A percentile compares a stretch with the other conserved stretches of the same genome.
Evolutionary conservation across 129 eudicot genomes (phyloP).

Genomic region (Saposhnikovia divaricata): DNA sequence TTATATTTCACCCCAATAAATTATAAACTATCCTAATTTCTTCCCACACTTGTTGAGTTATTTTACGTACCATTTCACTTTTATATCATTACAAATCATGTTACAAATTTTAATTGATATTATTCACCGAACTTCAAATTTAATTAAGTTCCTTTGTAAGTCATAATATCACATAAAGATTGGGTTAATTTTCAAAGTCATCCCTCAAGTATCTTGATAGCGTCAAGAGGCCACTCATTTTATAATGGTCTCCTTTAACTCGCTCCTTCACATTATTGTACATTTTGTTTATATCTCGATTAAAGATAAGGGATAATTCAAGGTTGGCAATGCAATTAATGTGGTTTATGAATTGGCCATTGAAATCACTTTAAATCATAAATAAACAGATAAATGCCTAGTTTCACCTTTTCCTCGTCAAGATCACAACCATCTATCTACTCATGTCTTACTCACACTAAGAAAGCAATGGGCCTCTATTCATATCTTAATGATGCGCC

Average conservation of each 20-base stretch:
- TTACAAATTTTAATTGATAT: background rate
- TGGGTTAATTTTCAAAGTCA: background rate
- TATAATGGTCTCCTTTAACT: background rate
- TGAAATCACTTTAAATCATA: background rate
- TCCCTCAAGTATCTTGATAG: background rate
- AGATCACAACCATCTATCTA: background rate
- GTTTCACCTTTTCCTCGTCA: background rate
- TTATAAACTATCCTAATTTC: background rate
- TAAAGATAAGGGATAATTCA: background rate
- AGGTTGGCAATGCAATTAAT: background rate
- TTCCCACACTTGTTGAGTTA: background rate
- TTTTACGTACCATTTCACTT: background rate
- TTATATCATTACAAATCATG: background rate
- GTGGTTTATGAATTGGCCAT: background rate
- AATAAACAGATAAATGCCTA: background rate
- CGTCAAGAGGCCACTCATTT: background rate
- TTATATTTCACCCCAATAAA: background rate
- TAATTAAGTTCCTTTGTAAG: background rate
- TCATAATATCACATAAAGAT: background rate
- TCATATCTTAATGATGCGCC: background rate
- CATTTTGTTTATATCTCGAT: background rate
- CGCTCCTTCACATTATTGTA: background rate
- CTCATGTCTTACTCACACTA: background rate
- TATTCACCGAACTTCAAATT: background rate
- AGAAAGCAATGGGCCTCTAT: background rate